A percentile compares a stretch with the other conserved stretches of the same genome.
These are phyloP conservation scores for Candida sanyiensis DNA, from an alignment of 805 yeast genomes.

Conservation along the genomic window DNA sequence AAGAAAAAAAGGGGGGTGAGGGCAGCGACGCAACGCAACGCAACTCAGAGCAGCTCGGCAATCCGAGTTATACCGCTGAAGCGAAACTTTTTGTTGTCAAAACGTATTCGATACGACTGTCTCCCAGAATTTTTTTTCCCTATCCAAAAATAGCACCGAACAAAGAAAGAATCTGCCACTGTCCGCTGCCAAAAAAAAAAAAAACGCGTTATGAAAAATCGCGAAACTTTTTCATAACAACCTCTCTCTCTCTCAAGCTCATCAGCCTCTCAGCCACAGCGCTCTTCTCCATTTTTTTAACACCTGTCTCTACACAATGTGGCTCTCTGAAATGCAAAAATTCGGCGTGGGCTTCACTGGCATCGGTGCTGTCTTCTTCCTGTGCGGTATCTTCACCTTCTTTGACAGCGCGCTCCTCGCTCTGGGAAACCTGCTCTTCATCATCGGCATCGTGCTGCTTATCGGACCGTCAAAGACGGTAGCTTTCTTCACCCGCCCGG, in stretches of 20 bases:
- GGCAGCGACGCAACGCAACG: no score
- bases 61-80: no score
- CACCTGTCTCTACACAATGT: slow-evolving; percentile 33
- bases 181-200: background rate
- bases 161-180: no score
- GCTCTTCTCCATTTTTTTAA: no score
- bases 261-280: no score
- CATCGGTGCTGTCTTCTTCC: slow-evolving; percentile 66
- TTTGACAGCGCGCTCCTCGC: slow-evolving; percentile 88
- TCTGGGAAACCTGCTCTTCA: slow-evolving; percentile 57
- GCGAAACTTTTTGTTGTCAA: no score
- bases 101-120: no score
- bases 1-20: no score
- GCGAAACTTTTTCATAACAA: slow-evolving; percentile 1
- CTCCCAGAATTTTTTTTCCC: no score
- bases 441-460: slow-evolving; percentile 74
- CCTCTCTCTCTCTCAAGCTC: no score
- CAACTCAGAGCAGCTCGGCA: no score
- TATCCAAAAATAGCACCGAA: no score
- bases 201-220: background rate
- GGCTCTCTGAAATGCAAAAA: slow-evolving; percentile 76
- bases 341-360: slow-evolving; percentile 92
- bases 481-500: slow-evolving; percentile 79
- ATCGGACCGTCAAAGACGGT: slow-evolving; percentile 84
- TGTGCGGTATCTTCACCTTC: slow-evolving; percentile 76